Evolutionary conservation across 1,284 basidiomycete species (phyloP).

Genomic region (Boletus smithii): DNA sequence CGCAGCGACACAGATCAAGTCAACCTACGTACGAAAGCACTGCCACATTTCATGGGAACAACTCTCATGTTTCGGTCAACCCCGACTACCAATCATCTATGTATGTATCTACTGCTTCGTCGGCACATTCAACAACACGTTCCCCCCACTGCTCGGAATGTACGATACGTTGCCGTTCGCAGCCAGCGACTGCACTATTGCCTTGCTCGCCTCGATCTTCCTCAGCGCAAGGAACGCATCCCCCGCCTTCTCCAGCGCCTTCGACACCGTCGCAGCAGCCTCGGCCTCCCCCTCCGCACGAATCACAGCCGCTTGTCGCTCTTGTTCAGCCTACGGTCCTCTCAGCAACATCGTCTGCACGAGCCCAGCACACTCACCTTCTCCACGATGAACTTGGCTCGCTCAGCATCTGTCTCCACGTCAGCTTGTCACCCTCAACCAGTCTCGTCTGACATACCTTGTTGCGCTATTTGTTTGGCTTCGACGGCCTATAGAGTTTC

Average conservation of each 20-base stretch:
- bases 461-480: slow-evolving; percentile 96
- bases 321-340: slow-evolving; percentile 84
- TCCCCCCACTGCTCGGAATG: slow-evolving; percentile 76
- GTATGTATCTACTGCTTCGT: slow-evolving; percentile 44
- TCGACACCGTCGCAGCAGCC: slow-evolving; percentile 90
- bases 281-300: slow-evolving; percentile 98
- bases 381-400: slow-evolving; percentile 98
- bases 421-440: slow-evolving; percentile 7
- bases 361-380: slow-evolving; percentile 53
- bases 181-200: slow-evolving; percentile 83
- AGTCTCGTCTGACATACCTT: slow-evolving; percentile 51
- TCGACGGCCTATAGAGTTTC: slow-evolving; percentile 73
- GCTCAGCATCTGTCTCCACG: slow-evolving; percentile 76
- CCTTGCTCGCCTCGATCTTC: slow-evolving; percentile 97
- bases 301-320: slow-evolving; percentile 96
- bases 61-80: slow-evolving; percentile 15
- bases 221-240: slow-evolving; percentile 94
- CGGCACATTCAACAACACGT: slow-evolving; percentile 82
- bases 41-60: slow-evolving; percentile 30
- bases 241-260: slow-evolving; percentile 90
- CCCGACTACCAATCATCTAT: slow-evolving; percentile 9
- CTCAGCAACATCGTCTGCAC: slow-evolving; percentile 17
- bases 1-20: slow-evolving; percentile 24
- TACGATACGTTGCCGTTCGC: slow-evolving; percentile 84
- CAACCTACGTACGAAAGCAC: slow-evolving; percentile 20